Evolutionary conservation across 768 basidiomycete species (phyloP).

Genomic region (Psilocybe cubensis): DNA sequence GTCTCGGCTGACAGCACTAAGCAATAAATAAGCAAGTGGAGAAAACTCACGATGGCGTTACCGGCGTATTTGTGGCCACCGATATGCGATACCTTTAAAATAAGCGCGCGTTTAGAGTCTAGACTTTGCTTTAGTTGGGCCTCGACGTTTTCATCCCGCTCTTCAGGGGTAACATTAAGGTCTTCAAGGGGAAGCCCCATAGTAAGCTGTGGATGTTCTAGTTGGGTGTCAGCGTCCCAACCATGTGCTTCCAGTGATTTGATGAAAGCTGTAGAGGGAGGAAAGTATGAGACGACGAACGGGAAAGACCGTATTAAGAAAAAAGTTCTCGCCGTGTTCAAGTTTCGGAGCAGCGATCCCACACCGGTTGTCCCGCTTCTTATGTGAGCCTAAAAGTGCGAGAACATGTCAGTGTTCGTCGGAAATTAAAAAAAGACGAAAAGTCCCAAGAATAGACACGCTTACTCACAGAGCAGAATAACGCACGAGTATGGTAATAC

Average conservation of each 20-base stretch:
- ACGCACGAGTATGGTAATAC: conserved; percentile 88
- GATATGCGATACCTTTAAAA: conserved; percentile 87
- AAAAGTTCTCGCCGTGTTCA: conserved; percentile 58
- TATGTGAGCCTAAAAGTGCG: conserved; percentile 80
- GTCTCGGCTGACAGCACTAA: background rate
- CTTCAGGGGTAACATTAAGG: conserved; percentile 50
- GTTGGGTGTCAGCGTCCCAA: conserved; percentile 77
- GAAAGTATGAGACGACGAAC: conserved; percentile 13
- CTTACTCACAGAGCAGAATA: conserved; percentile 80
- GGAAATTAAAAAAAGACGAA: background rate
- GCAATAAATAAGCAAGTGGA: conserved; percentile 7
- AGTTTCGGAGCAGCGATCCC: conserved; percentile 85
- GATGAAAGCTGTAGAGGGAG: conserved; percentile 55
- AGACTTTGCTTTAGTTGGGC: conserved; percentile 56
- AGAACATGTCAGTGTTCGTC: conserved; percentile 17
- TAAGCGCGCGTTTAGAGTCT: conserved; percentile 69
- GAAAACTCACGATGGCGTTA: conserved; percentile 77
- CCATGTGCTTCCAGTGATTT: conserved; percentile 65
- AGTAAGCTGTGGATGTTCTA: conserved; percentile 58
- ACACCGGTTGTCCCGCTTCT: conserved; percentile 91
- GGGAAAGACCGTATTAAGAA: conserved; percentile 22
- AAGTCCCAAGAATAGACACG: conserved; percentile 1
- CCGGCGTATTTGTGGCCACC: conserved; percentile 95
- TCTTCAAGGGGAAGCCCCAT: conserved; percentile 65
- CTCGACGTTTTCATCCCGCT: conserved; percentile 58